Base-by-base conservation (phyloP, 164 flowering plant genomes). In the Vitis riparia region DNA sequence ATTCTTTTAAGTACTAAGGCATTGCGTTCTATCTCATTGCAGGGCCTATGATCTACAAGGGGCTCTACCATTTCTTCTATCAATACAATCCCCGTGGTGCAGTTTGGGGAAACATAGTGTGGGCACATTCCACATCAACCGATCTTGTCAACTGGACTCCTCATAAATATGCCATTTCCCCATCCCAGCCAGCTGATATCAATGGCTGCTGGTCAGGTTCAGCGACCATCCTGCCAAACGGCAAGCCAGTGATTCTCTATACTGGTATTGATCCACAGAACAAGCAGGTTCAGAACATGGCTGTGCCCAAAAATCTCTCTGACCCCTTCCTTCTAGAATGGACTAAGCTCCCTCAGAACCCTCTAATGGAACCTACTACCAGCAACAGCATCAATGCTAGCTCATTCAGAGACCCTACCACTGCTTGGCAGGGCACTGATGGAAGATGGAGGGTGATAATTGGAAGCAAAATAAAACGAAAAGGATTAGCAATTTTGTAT, bases 1-100 rank as follows among this genome's bases (percentile, higher is more conserved):
- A 27, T 14, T 29, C 27, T 23, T 23, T 23, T 23, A 23, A 23
- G 27, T 23, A 23, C 27, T 23, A 23, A 23, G 27, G 27, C 27
- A 13, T 29, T 23, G 12, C 13, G 5, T 57, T 55, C 2, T 27
- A 29, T 67, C 5, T 63, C 14, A 14, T 12, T 76, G 63, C 81
- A 93, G 98, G 88, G 1, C 94, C 96, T 15, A 81, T 90, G 95
- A 60, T 78, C 17, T 90, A 90, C 77, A 89, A 88, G 71, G 96
- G 96, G 66, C 70, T 90, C 29, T 93, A 93, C 79, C 98, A 91
- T 76, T 61, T 93, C 1, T 91, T 93, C 82, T 93, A 91, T 77
- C 97, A 93, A 70, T 88, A 84, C 83, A 91, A 91, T 50, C 98
- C 98, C 0, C 32, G 71, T 9, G 88, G 82, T 11, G 83, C 93